A percentile compares a stretch with the other conserved stretches of the same genome.
phyloP scores from a whole-genome alignment of 805 yeast species.

The Dipodascopsis tothii region DNA sequence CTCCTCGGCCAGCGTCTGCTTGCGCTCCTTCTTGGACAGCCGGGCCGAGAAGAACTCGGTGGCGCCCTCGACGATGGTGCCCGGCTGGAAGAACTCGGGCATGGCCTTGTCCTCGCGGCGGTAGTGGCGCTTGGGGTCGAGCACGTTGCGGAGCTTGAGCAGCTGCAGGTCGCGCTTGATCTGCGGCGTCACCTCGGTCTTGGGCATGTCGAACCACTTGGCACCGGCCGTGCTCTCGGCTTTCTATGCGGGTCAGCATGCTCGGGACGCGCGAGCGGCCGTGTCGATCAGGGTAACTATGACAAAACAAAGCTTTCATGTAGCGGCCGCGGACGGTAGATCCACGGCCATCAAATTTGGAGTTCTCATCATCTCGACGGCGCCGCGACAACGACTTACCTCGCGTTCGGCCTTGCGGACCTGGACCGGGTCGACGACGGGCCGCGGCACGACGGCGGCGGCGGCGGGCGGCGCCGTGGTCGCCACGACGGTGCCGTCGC shows the following conservation, averaged over 20 bases:
- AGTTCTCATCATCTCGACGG: conserved; percentile 19
- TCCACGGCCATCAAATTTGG: conserved; percentile 4
- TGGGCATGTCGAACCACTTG: conserved; percentile 77
- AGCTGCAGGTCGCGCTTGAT: conserved; percentile 70
- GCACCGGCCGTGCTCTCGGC: conserved; percentile 41
- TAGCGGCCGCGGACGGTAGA: conserved; percentile 15
- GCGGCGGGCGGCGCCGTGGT: background rate
- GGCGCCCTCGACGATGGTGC: conserved; percentile 77
- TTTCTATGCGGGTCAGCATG: conserved; percentile 11
- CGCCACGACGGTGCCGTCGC: background rate
- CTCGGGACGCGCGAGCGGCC: background rate
- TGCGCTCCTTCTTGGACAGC: conserved; percentile 62
- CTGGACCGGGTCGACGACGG: conserved; percentile 29
- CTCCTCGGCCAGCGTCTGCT: conserved; percentile 73
- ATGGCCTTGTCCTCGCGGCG: conserved; percentile 45
- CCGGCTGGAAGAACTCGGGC: conserved; percentile 79
- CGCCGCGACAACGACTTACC: conserved; percentile 8
- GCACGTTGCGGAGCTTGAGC: conserved; percentile 76
- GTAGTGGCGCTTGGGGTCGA: conserved; percentile 93
- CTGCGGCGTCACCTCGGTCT: conserved; percentile 62
- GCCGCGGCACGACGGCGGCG: conserved; percentile 15
- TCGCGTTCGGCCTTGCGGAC: conserved; percentile 27
- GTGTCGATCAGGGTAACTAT: conserved; percentile 27
- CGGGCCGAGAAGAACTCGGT: conserved; percentile 68
- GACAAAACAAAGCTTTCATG: conserved; percentile 19